A percentile compares a stretch with the other conserved stretches of the same genome.
These are phyloP conservation scores for Vaccinium myrtillus DNA, from an alignment of 148 eudicot genomes.

Conservation along the genomic window DNA sequence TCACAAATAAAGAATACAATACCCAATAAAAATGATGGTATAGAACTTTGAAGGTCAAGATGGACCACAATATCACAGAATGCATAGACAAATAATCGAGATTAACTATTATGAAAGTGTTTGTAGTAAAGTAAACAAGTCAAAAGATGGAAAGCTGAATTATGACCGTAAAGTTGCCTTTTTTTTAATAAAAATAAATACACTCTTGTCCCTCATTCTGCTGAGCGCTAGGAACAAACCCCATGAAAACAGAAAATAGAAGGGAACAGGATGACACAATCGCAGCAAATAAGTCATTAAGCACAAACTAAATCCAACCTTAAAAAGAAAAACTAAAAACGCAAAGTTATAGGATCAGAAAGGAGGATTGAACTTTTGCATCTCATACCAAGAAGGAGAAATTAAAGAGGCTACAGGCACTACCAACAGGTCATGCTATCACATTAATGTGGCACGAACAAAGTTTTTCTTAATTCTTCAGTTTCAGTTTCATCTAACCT, in stretches of 20 bases:
- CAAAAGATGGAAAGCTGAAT: neutral
- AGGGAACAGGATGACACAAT: neutral
- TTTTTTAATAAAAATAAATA: neutral
- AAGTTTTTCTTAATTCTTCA: neutral
- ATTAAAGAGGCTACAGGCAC: neutral
- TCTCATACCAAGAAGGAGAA: neutral
- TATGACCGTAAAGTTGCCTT: neutral
- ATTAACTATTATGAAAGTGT: neutral
- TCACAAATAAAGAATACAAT: neutral
- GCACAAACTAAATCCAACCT: neutral
- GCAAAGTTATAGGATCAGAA: neutral
- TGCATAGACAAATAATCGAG: neutral
- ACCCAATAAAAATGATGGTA: neutral
- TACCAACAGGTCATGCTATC: neutral
- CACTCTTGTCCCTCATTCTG: neutral
- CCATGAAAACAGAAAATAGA: neutral
- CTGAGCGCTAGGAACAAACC: neutral
- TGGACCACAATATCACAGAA: neutral
- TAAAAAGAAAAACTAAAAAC: neutral
- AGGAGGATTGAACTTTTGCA: neutral
- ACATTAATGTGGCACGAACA: neutral
- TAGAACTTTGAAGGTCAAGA: slow-evolving; percentile 6
- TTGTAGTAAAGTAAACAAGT: neutral
- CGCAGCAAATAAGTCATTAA: neutral
- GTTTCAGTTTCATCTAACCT: neutral